Percentiles rank a stretch among this genome's conserved stretches.
These are phyloP conservation scores for Plantago major DNA, from an alignment of 257 asterid species.

Conservation along the genomic window DNA sequence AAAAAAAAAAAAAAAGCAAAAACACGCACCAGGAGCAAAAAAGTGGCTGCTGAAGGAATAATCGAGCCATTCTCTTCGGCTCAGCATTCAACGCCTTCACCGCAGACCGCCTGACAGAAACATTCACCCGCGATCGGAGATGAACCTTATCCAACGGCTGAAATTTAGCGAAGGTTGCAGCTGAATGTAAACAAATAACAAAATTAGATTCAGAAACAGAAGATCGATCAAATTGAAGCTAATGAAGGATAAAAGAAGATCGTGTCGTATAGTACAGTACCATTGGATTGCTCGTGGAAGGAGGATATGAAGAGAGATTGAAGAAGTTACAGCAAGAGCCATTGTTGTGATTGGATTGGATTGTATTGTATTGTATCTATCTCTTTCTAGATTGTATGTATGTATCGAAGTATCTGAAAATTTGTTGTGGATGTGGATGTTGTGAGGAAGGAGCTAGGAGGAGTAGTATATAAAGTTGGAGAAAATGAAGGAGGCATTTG, in stretches of 20 bases:
- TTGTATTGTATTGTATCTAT: too few relatives aligned
- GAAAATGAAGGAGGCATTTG: conserved; percentile 14
- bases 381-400: background rate
- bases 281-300: conserved; percentile 46
- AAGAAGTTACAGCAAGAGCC: conserved; percentile 56
- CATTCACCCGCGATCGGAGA: conserved; percentile 25
- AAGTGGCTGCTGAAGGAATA: conserved; percentile 35
- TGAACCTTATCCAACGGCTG: conserved; percentile 46
- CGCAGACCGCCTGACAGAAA: conserved; percentile 30
- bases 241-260: too few relatives aligned
- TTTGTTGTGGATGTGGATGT: background rate
- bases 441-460: conserved; percentile 6
- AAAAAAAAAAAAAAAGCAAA: background rate
- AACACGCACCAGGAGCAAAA: conserved; percentile 28
- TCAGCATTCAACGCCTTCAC: conserved; percentile 33
- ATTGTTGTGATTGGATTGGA: too few relatives aligned
- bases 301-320: conserved; percentile 38
- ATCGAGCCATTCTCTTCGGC: conserved; percentile 33
- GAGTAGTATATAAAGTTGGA: conserved; percentile 17
- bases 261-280: conserved; percentile 24
- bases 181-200: conserved; percentile 10
- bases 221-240: too few relatives aligned
- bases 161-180: conserved; percentile 31
- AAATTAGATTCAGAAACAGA: background rate
- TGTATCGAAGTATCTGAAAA: background rate